Evolutionary conservation across 1,284 basidiomycete genomes (phyloP).

Genomic region (Phaffia rhodozyma): DNA sequence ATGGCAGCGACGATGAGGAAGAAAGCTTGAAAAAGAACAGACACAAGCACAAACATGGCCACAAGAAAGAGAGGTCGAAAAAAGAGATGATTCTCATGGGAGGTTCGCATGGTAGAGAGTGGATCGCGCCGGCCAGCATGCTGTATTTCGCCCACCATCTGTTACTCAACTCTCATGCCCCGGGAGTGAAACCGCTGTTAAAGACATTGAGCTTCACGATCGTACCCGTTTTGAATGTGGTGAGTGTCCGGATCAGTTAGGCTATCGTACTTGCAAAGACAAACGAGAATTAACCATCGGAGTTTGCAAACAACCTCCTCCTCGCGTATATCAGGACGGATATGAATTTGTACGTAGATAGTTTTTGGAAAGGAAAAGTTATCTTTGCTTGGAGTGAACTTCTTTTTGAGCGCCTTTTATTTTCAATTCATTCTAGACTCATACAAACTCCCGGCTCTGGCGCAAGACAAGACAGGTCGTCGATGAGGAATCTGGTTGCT

Average conservation of each 20-base stretch:
- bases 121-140: conserved; percentile 63
- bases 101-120: conserved; percentile 73
- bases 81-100: conserved; percentile 54
- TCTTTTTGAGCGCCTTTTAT: neutral
- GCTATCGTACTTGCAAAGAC: neutral
- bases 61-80: conserved; percentile 9
- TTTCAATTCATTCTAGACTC: conserved; percentile 30
- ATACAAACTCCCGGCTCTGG: conserved; percentile 59
- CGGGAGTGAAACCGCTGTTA: conserved; percentile 42
- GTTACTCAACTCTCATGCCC: conserved; percentile 39
- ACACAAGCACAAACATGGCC: neutral
- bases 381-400: neutral
- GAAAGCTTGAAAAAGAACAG: neutral
- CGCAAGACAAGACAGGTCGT: conserved; percentile 62
- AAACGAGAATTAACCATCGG: neutral
- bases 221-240: conserved; percentile 55
- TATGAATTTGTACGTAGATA: conserved; percentile 43
- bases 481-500: conserved; percentile 37
- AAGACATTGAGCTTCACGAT: conserved; percentile 58
- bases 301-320: neutral
- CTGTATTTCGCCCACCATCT: conserved; percentile 63
- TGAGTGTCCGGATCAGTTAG: neutral
- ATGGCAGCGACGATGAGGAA: conserved; percentile 13
- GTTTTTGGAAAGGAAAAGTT: neutral
- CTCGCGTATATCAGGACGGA: conserved; percentile 50